A percentile compares a stretch with the other conserved stretches of the same genome.
Conservation (phyloP, 805 yeast genomes). For the Yarrowia sp. region DNA sequence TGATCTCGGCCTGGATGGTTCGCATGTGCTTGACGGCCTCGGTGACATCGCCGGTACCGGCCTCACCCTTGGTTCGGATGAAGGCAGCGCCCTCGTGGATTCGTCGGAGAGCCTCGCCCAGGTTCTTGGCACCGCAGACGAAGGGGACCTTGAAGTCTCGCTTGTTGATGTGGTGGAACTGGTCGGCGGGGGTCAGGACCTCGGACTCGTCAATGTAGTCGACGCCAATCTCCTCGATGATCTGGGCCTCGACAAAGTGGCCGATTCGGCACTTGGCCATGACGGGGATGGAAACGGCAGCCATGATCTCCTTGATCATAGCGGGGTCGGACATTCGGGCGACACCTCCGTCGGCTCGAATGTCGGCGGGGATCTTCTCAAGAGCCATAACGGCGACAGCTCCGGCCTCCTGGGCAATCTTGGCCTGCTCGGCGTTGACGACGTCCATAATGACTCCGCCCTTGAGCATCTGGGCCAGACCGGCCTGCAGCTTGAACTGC, state of each 20-base stretch:
- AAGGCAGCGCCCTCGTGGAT: constrained; percentile 81
- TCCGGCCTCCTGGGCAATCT: constrained; percentile 77
- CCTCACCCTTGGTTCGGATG: constrained; percentile 86
- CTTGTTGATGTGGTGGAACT: constrained; percentile 61
- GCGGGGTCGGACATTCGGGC: constrained; percentile 85
- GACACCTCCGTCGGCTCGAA: constrained; percentile 76
- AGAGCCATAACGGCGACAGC: constrained; percentile 90
- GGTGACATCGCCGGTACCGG: constrained; percentile 83
- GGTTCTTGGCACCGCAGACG: constrained; percentile 79
- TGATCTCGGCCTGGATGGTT: constrained; percentile 56
- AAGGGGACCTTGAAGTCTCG: constrained; percentile 64
- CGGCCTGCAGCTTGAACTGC: constrained; percentile 53
- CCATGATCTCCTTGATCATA: constrained; percentile 73
- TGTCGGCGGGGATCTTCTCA: constrained; percentile 82
- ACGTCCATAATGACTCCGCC: constrained; percentile 58
- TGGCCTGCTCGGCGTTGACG: constrained; percentile 75
- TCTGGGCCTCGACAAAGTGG: constrained; percentile 77
- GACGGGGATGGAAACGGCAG: constrained; percentile 52
- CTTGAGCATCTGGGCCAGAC: constrained; percentile 82
- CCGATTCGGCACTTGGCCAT: constrained; percentile 89
- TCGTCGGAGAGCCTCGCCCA: constrained; percentile 80
- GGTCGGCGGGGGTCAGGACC: constrained; percentile 80
- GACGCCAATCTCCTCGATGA: constrained; percentile 65
- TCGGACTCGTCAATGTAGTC: constrained; percentile 85
- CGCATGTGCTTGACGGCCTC: constrained; percentile 78